These are phyloP conservation scores for Dianthus caryophyllus DNA, from an alignment of 148 eudicot genomes.

Conservation along the genomic window DNA sequence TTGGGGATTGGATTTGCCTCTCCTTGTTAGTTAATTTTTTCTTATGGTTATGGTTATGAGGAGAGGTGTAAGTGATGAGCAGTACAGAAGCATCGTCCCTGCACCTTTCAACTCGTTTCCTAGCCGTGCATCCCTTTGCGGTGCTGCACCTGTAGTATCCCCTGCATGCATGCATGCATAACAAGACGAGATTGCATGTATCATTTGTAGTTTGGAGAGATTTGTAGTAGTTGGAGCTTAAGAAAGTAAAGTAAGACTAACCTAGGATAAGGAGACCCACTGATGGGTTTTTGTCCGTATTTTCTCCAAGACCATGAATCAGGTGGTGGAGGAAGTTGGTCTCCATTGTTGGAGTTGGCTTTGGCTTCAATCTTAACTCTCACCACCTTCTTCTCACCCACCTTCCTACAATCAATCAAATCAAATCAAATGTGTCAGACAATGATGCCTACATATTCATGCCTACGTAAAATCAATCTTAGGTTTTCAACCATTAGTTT, in stretches of 20 bases:
- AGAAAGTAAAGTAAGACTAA: too few species aligned
- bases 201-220: too few species aligned
- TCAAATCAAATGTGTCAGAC: too few species aligned
- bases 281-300: constrained; percentile 82
- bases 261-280: constrained; percentile 76
- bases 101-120: constrained; percentile 77
- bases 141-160: constrained; percentile 84
- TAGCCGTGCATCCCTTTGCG: constrained; percentile 73
- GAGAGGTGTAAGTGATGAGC: constrained; percentile 63
- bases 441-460: too few species aligned
- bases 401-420: constrained; percentile 8
- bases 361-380: constrained; percentile 51
- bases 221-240: too few species aligned
- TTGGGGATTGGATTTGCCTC: too few species aligned
- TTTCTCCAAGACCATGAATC: constrained; percentile 89
- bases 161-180: constrained; percentile 33
- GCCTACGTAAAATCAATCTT: too few species aligned
- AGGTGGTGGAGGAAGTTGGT: too few species aligned
- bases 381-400: constrained; percentile 47
- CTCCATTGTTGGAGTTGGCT: too few species aligned
- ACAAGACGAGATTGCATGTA: too few species aligned
- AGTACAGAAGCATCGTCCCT: constrained; percentile 57
- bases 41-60: constrained; percentile 63
- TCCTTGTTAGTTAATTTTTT: too few species aligned
- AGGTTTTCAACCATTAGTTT: too few species aligned